A percentile compares a stretch with the other conserved stretches of the same genome.
These are phyloP conservation scores for Sarocladium brachiariae DNA, from an alignment of 2,329 filamentous ascomycete species.

Conservation along the genomic window DNA sequence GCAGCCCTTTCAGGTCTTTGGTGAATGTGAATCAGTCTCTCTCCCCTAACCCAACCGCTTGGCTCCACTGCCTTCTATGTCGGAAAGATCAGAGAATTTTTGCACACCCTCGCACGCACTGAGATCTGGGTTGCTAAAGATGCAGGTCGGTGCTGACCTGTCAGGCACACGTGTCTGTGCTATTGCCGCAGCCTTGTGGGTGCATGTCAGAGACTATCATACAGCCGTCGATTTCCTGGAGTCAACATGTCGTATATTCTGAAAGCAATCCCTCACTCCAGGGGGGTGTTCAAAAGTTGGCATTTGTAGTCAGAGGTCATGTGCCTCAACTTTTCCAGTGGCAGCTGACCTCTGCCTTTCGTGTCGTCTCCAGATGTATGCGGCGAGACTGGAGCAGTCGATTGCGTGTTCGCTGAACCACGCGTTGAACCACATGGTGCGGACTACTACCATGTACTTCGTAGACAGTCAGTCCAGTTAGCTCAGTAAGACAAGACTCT, in stretches of 20 bases:
- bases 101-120: neutral
- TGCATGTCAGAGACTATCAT: neutral
- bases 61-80: neutral
- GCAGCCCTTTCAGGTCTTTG: too few relatives aligned
- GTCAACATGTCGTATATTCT: neutral
- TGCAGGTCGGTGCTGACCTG: neutral
- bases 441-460: too few relatives aligned
- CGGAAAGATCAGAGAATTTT: neutral
- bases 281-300: neutral
- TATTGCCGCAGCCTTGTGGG: neutral
- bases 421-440: neutral
- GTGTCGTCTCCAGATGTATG: neutral
- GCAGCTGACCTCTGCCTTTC: neutral
- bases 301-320: neutral
- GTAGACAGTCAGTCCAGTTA: neutral
- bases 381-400: neutral
- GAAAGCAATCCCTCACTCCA: neutral
- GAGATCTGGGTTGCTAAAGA: neutral
- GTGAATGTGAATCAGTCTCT: neutral
- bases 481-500: neutral
- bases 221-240: neutral
- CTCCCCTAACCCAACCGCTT: constrained; percentile 10
- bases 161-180: neutral
- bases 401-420: neutral
- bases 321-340: neutral